phyloP scores from a whole-genome alignment of 352 stramenopile species.

The Aphanomyces cochlioides region DNA sequence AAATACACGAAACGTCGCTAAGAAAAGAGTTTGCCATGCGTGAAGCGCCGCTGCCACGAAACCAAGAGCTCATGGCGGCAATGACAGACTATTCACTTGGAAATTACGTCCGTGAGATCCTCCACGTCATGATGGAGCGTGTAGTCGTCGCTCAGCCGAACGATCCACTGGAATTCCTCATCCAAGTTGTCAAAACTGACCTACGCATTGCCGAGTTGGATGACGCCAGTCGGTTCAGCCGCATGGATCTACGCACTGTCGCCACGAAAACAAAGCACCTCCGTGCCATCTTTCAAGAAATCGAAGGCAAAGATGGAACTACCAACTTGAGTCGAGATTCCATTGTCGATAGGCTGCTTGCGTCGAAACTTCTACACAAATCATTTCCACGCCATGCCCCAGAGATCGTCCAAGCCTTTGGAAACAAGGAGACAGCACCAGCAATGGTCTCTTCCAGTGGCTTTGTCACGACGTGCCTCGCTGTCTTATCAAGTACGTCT shows the following conservation, averaged over 20 bases:
- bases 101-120: slow-evolving; percentile 59
- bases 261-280: slow-evolving; percentile 59
- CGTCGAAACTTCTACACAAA: slow-evolving; percentile 36
- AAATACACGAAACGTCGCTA: not conserved
- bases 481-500: slow-evolving; percentile 37
- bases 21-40: not conserved
- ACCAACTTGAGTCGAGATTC: not conserved
- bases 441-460: slow-evolving; percentile 34
- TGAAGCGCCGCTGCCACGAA: slow-evolving; percentile 12
- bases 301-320: not conserved
- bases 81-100: slow-evolving; percentile 59
- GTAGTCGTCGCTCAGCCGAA: slow-evolving; percentile 62
- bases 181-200: slow-evolving; percentile 51
- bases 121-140: slow-evolving; percentile 53
- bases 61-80: slow-evolving; percentile 43
- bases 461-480: slow-evolving; percentile 44
- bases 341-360: not conserved
- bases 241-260: slow-evolving; percentile 61
- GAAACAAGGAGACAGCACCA: slow-evolving; percentile 40
- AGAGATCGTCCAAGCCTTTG: slow-evolving; percentile 52
- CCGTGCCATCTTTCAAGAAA: slow-evolving; percentile 17
- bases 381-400: slow-evolving; percentile 57
- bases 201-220: slow-evolving; percentile 52
- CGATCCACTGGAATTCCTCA: slow-evolving; percentile 65
- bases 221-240: slow-evolving; percentile 38